Evolutionary conservation across 306 rosid species (phyloP).

Genomic region (Alnus rubra): DNA sequence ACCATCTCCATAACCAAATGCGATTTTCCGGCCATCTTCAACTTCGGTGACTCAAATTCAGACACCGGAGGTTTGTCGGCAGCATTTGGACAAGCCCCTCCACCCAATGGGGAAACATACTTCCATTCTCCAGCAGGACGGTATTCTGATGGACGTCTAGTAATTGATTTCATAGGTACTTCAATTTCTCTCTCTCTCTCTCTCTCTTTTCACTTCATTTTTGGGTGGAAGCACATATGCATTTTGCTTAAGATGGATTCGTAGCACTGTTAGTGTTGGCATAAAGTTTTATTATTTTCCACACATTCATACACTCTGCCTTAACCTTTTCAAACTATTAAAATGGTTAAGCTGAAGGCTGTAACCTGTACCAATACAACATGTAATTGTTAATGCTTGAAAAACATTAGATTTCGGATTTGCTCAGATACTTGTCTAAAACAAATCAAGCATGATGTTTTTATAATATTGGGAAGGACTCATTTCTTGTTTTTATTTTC

Average conservation of each 20-base stretch:
- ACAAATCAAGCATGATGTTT: background rate
- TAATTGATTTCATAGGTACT: slow-evolving; percentile 62
- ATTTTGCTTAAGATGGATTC: background rate
- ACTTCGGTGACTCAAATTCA: slow-evolving; percentile 66
- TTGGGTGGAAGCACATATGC: background rate
- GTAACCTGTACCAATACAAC: too few relatives aligned
- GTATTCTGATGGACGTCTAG: slow-evolving; percentile 67
- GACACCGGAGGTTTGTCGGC: slow-evolving; percentile 64
- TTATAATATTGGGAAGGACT: background rate
- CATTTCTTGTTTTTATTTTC: background rate
- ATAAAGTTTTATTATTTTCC: background rate
- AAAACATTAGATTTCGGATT: too few relatives aligned
- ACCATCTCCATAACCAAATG: slow-evolving; percentile 11
- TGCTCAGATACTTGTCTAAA: background rate
- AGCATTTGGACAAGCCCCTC: slow-evolving; percentile 57
- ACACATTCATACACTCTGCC: background rate
- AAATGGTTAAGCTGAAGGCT: background rate
- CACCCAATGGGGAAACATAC: slow-evolving; percentile 56
- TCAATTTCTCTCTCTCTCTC: background rate
- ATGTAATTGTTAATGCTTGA: background rate
- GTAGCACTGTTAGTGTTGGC: background rate
- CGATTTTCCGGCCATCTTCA: slow-evolving; percentile 49
- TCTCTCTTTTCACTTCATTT: background rate
- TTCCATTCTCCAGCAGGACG: slow-evolving; percentile 67
- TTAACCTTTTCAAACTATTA: background rate